Evolutionary conservation across 2,329 filamentous ascomycete genomes (phyloP), one percentile per base, ranked within the genome.

Genomic region (Aspergillus pseudoglaucus): DNA sequence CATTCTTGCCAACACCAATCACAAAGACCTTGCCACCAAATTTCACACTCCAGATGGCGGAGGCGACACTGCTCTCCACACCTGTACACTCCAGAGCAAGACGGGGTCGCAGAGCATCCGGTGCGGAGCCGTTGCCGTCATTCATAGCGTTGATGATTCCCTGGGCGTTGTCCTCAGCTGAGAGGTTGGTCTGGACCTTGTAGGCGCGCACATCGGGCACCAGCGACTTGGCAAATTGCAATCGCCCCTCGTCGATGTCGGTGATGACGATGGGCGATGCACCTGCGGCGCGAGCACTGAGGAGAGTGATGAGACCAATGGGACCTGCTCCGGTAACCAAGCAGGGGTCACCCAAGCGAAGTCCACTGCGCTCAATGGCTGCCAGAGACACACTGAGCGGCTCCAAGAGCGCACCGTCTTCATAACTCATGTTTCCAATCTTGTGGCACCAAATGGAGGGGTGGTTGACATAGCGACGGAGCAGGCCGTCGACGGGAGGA

Each of bases 21-120:
- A 97, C 86, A 65, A 97, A 97, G 46, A 97, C 91, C 72, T 94
- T 95, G 60, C 93, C 91, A 56, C 91, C 93, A 62, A 97, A 97
- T 73, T 91, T 94, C 66, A 87, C 82, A 8, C 88, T 84, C 80
- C 90, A 93, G 66, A 96, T 91, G 46, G 90, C 89, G 23, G 87
- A 79, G 5, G 83, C 82, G 61, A 97, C 87, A 67, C 85, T 90
- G 72, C 84, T 88, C 76, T 96, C 90, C 14, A 95, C 89, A 44
- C 93, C 93, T 0, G 93, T 97, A 75, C 91, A 97, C 72, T 97
- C 91, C 71, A 97, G 80, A 10, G 84, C 84, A 46, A 95, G 75
- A 15, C 84, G 80, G 0, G 91, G 90, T 72, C 95, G 88, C 56
- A 91, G 75, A 22, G 87, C 88, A 30, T 64, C 61, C 2, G 59